Conservation (phyloP, 176 grass and related monocot genomes). For the Poa pratensis region DNA sequence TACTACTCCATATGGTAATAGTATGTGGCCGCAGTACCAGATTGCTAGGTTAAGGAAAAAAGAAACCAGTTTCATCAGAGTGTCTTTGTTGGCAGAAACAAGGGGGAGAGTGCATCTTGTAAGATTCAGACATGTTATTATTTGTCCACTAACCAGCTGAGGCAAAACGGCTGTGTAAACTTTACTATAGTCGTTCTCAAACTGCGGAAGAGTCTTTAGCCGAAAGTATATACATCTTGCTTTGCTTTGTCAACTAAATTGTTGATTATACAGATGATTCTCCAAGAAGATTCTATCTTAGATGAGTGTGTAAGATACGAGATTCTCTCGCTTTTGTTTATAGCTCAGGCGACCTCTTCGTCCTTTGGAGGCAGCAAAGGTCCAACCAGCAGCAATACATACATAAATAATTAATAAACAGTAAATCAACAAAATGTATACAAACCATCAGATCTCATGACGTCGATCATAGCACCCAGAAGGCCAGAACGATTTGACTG, state of each 20-base stretch:
- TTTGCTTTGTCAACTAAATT: slow-evolving; percentile 18
- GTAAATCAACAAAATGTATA: background rate
- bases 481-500: background rate
- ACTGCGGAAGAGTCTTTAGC: background rate
- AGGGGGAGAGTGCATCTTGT: slow-evolving; percentile 19
- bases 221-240: background rate
- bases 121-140: background rate
- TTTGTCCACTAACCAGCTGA: slow-evolving; percentile 3
- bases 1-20: background rate
- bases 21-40: background rate
- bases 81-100: background rate
- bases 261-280: background rate
- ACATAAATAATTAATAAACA: background rate
- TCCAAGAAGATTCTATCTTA: background rate
- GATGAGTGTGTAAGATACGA: background rate
- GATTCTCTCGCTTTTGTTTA: background rate
- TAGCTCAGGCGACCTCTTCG: background rate
- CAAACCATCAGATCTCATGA: background rate
- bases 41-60: background rate
- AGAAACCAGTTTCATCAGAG: background rate
- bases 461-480: background rate
- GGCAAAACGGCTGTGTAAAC: background rate
- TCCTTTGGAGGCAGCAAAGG: slow-evolving; percentile 41
- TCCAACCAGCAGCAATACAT: background rate
- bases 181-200: background rate